A percentile compares a stretch with the other conserved stretches of the same genome.
These are phyloP conservation scores for Russula ochroleuca DNA, from an alignment of 768 basidiomycete species.

Conservation along the genomic window DNA sequence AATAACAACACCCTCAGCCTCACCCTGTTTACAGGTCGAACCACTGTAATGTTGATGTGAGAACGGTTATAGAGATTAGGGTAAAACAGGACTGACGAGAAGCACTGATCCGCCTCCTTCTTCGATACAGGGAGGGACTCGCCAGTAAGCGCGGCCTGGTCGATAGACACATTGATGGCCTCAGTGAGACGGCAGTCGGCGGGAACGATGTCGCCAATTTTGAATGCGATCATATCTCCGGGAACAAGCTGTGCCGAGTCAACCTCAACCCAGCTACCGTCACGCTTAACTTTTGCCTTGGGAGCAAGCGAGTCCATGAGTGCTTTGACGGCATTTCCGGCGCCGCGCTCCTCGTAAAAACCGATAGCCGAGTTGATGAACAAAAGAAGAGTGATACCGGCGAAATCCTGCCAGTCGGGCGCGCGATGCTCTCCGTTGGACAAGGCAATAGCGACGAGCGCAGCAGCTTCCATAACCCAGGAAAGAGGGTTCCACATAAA, in stretches of 20 bases:
- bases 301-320: constrained; percentile 99
- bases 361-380: constrained; percentile 96
- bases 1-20: constrained; percentile 98
- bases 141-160: constrained; percentile 96
- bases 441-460: constrained; percentile 88
- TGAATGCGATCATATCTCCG: constrained; percentile 96
- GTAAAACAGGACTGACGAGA: constrained; percentile 68
- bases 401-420: constrained; percentile 97
- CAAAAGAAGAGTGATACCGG: constrained; percentile 88
- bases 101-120: constrained; percentile 93
- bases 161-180: constrained; percentile 95
- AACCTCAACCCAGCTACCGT: constrained; percentile 81
- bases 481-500: constrained; percentile 99
- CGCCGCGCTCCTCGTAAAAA: constrained; percentile 97
- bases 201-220: constrained; percentile 98
- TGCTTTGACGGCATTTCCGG: constrained; percentile 98
- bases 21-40: constrained; percentile 98
- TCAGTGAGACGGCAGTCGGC: constrained; percentile 97
- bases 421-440: constrained; percentile 85
- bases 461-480: constrained; percentile 99
- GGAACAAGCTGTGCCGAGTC: constrained; percentile 89
- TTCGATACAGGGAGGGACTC: constrained; percentile 93
- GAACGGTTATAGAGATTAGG: constrained; percentile 15
- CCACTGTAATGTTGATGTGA: constrained; percentile 47
- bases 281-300: constrained; percentile 91